These are phyloP conservation scores for Didymella arachidicola DNA, from an alignment of 2,329 filamentous ascomycete genomes.

Conservation along the genomic window DNA sequence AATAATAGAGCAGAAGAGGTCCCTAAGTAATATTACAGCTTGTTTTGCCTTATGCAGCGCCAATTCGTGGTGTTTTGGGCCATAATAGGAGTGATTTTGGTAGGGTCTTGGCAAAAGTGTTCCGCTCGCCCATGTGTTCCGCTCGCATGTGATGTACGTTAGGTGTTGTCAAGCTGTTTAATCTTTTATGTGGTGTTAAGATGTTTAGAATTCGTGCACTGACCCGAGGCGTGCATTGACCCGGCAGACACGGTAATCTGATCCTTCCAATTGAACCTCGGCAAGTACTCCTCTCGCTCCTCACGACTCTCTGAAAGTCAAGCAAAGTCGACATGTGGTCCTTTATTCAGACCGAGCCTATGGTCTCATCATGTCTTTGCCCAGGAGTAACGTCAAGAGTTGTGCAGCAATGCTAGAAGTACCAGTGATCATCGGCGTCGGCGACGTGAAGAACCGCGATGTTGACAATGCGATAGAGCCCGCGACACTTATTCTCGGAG, in stretches of 20 bases:
- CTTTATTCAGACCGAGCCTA: not conserved
- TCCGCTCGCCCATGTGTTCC: no score
- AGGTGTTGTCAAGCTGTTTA: no score
- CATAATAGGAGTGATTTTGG: no score
- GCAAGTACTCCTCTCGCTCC: slow-evolving; percentile 17
- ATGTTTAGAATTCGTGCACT: no score
- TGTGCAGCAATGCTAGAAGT: slow-evolving; percentile 16
- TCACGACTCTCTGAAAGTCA: slow-evolving; percentile 14
- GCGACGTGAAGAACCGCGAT: slow-evolving; percentile 67
- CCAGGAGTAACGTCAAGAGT: not conserved
- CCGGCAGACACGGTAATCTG: not conserved
- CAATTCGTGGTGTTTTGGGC: no score
- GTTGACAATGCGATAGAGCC: slow-evolving; percentile 63
- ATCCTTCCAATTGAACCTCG: slow-evolving; percentile 19
- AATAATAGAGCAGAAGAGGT: no score
- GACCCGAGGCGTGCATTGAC: no score
- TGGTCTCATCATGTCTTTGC: not conserved
- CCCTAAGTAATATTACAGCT: no score
- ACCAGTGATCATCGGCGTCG: slow-evolving; percentile 69
- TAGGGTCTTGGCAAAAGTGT: no score
- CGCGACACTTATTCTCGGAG: slow-evolving; percentile 64
- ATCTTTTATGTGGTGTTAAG: no score
- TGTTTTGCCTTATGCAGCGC: no score
- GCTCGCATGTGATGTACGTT: no score
- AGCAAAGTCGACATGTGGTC: slow-evolving; percentile 6